Base-by-base conservation (phyloP, 352 stramenopile genomes). In the Phytophthora citrophthora region DNA sequence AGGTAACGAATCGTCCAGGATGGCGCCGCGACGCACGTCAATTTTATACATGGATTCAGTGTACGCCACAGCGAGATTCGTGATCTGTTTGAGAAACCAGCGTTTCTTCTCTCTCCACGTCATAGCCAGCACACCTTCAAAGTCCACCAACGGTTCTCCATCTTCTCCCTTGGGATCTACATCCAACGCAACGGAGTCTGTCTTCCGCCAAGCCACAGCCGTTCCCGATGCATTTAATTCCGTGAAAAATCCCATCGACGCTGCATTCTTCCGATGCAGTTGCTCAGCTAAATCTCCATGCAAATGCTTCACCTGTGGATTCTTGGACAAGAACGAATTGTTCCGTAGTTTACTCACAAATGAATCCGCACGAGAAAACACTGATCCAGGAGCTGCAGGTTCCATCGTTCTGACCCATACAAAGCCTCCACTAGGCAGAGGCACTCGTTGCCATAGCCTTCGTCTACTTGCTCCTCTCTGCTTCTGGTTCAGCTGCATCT, bases 41-140 rank as follows among this genome's bases (percentile, higher is more conserved):
- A 94, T 68, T 43, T 82, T 83, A 31, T 82, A 86, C 44, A 93
- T 71, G 53, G 72, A 72, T 49, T 91, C 61, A 1, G 74, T 91
- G 59, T 84, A 91, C 10, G 79, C 82, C 7, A 93, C 67, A 0
- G 81, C 69, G 9, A 90, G 60, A 16, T 43, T 63, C 3, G 74
- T 76, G 31, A 94, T 62, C 40, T 90, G 78, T 41, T 88, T 88
- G 11, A 96, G 55, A 18, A 96, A 90, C 86, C 83, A 92, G 16
- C 75, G 81, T 56, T 89, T 87, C 61, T 92, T 92, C 48, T 88
- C 77, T 36, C 76, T 77, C 61, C 86, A 92, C 8, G 75, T 73
- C 71, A 92, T 81, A 3, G 83, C 81, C 44, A 92, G 73, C 39
- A 89, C 70, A 2, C 81, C 83, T 72, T 92, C 83, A 57, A 89